A percentile compares a stretch with the other conserved stretches of the same genome.
Conservation (phyloP, 1,284 basidiomycete species). For the Sporisorium graminicola region DNA sequence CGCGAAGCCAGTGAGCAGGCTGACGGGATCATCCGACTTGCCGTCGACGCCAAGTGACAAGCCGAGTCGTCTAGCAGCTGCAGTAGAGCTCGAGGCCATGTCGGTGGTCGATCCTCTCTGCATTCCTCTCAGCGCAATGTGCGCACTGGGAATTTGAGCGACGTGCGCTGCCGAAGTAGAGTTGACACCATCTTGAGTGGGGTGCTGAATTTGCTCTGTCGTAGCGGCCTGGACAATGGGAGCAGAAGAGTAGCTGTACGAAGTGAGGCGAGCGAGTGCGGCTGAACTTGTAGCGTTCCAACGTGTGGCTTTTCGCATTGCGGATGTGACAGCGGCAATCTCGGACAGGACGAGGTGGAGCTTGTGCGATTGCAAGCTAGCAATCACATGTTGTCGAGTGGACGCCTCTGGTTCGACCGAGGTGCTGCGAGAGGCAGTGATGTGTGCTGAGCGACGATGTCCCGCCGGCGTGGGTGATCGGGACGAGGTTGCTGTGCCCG, state of each 20-base stretch:
- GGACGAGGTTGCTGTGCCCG: slow-evolving; percentile 20
- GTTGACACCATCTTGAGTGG: not conserved
- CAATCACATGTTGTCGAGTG: not conserved
- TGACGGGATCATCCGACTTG: slow-evolving; percentile 48
- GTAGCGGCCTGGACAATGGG: slow-evolving; percentile 13
- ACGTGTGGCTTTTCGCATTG: slow-evolving; percentile 82
- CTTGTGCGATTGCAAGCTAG: slow-evolving; percentile 40
- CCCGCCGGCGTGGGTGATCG: slow-evolving; percentile 28
- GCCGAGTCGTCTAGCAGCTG: slow-evolving; percentile 29
- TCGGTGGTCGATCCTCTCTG: slow-evolving; percentile 26
- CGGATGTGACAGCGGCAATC: slow-evolving; percentile 89
- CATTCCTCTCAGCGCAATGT: slow-evolving; percentile 37
- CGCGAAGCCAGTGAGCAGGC: slow-evolving; percentile 87
- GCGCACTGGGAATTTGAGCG: slow-evolving; percentile 19
- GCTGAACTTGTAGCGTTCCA: slow-evolving; percentile 53
- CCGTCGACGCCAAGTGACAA: slow-evolving; percentile 28
- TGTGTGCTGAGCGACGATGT: slow-evolving; percentile 44
- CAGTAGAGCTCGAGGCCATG: slow-evolving; percentile 21
- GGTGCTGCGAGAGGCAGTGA: slow-evolving; percentile 11
- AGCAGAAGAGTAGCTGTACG: slow-evolving; percentile 49
- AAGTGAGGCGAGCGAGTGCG: slow-evolving; percentile 39
- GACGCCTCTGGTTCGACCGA: slow-evolving; percentile 1
- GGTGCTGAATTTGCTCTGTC: slow-evolving; percentile 8
- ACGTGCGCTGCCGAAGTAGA: slow-evolving; percentile 1
- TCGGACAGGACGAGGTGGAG: slow-evolving; percentile 85